A percentile compares a stretch with the other conserved stretches of the same genome.
Evolutionary conservation across 2,329 filamentous ascomycete species (phyloP).

Genomic region (Phoma herbarum): DNA sequence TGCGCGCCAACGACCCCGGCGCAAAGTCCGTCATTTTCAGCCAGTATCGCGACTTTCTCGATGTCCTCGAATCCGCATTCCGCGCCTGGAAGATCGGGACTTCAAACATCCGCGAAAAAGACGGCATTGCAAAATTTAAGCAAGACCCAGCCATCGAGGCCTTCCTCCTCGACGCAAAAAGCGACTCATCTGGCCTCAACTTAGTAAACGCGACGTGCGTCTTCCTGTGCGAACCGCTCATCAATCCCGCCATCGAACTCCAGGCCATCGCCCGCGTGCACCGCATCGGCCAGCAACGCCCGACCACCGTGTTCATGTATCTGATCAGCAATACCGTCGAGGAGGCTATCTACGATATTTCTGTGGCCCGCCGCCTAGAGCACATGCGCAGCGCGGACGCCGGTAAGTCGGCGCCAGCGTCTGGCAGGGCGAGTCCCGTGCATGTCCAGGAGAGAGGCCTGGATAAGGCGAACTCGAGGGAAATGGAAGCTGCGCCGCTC

Average conservation of each 20-base stretch:
- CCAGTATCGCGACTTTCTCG: slow-evolving; percentile 84
- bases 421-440: slow-evolving; percentile 40
- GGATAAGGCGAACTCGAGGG: slow-evolving; percentile 84
- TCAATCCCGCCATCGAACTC: slow-evolving; percentile 92
- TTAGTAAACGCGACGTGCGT: slow-evolving; percentile 93
- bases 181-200: slow-evolving; percentile 88
- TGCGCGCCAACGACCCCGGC: slow-evolving; percentile 82
- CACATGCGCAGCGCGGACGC: slow-evolving; percentile 68
- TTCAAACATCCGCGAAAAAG: slow-evolving; percentile 71
- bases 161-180: slow-evolving; percentile 88
- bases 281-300: slow-evolving; percentile 86
- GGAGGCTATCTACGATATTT: slow-evolving; percentile 88
- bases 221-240: slow-evolving; percentile 90
- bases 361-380: slow-evolving; percentile 77
- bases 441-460: slow-evolving; percentile 67
- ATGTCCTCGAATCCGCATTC: slow-evolving; percentile 76
- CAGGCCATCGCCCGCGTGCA: slow-evolving; percentile 96
- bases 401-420: background rate
- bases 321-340: slow-evolving; percentile 91
- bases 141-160: slow-evolving; percentile 77
- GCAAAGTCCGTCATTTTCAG: slow-evolving; percentile 95
- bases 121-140: slow-evolving; percentile 80
- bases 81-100: slow-evolving; percentile 75
- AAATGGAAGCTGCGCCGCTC: slow-evolving; percentile 78
- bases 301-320: slow-evolving; percentile 96